Evolutionary conservation across 2,329 filamentous ascomycete genomes (phyloP).

Genomic region (Colletotrichum noveboracense): DNA sequence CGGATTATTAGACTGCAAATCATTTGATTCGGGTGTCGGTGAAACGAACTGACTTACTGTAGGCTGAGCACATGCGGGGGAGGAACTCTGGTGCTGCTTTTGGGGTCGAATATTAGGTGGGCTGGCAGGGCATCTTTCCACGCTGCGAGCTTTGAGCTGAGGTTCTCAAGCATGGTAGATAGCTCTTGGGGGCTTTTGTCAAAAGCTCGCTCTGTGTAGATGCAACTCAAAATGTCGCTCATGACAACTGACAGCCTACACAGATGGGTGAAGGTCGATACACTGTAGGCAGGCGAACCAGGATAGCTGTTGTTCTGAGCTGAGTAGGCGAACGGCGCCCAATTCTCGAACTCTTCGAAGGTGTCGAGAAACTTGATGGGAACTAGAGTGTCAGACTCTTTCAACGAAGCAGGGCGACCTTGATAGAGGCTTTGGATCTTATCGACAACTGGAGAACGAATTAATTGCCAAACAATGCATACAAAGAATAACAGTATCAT

Average conservation of each 20-base stretch:
- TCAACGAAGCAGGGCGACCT: conserved; percentile 53
- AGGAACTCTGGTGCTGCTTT: conserved; percentile 33
- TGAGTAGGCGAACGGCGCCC: conserved; percentile 48
- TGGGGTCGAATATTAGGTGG: conserved; percentile 43
- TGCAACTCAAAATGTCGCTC: conserved; percentile 48
- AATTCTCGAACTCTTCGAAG: conserved; percentile 59
- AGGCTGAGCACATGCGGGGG: conserved; percentile 51
- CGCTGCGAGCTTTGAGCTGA: conserved; percentile 44
- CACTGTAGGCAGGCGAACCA: conserved; percentile 43
- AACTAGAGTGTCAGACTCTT: conserved; percentile 50
- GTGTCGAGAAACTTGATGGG: conserved; percentile 52
- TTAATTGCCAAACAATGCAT: background rate
- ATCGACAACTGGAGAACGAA: conserved; percentile 38
- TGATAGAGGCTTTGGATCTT: conserved; percentile 62
- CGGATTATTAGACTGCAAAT: background rate
- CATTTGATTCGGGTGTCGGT: rapidly evolving
- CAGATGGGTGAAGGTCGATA: conserved; percentile 45
- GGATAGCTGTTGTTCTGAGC: conserved; percentile 30
- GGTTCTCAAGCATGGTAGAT: conserved; percentile 35
- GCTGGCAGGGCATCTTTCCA: conserved; percentile 47
- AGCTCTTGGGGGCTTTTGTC: conserved; percentile 39
- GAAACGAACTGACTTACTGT: conserved; percentile 28
- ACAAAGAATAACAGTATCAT: conserved; percentile 21
- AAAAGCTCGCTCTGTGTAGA: conserved; percentile 49
- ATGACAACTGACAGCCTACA: conserved; percentile 52